Base-by-base conservation (phyloP, 225 moss, liverwort and hornwort genomes). In the Takakia lepidozioides region DNA sequence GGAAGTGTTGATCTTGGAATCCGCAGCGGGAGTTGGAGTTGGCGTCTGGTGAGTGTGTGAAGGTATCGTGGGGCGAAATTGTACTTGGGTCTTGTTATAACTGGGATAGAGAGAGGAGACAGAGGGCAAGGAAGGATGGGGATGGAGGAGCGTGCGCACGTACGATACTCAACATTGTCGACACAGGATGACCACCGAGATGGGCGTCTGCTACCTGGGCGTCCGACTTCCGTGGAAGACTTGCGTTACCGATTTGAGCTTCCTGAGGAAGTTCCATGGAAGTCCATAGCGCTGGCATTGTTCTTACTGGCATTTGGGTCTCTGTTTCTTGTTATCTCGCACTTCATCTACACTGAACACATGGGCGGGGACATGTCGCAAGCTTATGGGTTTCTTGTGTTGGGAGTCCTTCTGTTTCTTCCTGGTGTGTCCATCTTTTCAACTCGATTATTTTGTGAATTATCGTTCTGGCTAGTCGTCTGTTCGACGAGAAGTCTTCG, bases 281-380 rank as follows among this genome's bases (percentile, higher is more conserved):
- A 82, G 55, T 86, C 93, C 4, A 80, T 95, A 17, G 60, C 78
- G 0, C 58, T 90, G 22, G 90, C 89, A 7, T 35, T 95, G 1
- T 86, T 84, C 2, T 52, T 95, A 11, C 77, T 95, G 0, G 51
- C 73, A 1, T 86, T 84, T n/a, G 93, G 90, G 1, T 79, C 76
- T 10, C 8, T 95, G 19, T 82, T 95, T 42, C 67, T 95, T 6
- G 55, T 74, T 0, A 68, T 87, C 13, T 84, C 93, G 0, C 82
- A 95, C 67, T 80, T 87, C 38, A 80, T 95, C 26, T 78, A 86
- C 58, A 73, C 76, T 11, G 50, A 60, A 59, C 90, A 95, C 56
- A 95, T 95, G 86, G 90, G 86, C 11, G 93, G 90, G 2, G 93
- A 90, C 46, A 70, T 81, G 0, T 73, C 79, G 5, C 93, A 90